These are phyloP conservation scores for Erysimum cheiranthoides DNA, from an alignment of 345 rosid genomes.

Conservation along the genomic window DNA sequence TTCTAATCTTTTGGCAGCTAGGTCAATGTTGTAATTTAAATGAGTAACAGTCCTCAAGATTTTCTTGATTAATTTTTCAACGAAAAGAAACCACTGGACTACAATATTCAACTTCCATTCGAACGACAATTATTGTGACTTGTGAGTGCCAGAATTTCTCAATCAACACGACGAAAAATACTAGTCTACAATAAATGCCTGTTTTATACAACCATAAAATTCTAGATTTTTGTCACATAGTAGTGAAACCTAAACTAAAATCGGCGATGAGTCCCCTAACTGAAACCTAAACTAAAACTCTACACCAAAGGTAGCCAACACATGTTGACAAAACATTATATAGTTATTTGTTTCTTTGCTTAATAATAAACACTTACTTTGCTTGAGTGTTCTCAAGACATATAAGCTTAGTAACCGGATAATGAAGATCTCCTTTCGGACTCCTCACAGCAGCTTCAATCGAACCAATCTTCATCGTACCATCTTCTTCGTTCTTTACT, in stretches of 20 bases:
- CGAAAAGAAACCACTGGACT: not conserved
- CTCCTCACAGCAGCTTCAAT: slow-evolving; percentile 82
- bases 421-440: slow-evolving; percentile 70
- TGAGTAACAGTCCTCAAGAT: not conserved
- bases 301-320: not conserved
- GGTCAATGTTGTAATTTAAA: not conserved
- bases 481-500: slow-evolving; percentile 76
- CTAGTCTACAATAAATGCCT: not conserved
- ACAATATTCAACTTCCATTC: not conserved
- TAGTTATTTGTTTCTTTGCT: slow-evolving; percentile 1
- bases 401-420: slow-evolving; percentile 87
- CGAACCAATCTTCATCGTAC: slow-evolving; percentile 74
- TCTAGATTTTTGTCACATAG: too few relatives aligned
- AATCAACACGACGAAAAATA: not conserved
- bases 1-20: not conserved
- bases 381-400: slow-evolving; percentile 95
- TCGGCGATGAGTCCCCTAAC: not conserved
- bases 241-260: too few relatives aligned
- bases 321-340: not conserved
- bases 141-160: too few relatives aligned
- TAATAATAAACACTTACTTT: slow-evolving; percentile 56
- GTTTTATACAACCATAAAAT: too few relatives aligned
- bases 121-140: too few relatives aligned
- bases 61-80: not conserved
- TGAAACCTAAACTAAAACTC: slow-evolving; percentile 9